Evolutionary conservation across 495 filamentous ascomycete species (phyloP).

Genomic region (Terfezia claveryi): DNA sequence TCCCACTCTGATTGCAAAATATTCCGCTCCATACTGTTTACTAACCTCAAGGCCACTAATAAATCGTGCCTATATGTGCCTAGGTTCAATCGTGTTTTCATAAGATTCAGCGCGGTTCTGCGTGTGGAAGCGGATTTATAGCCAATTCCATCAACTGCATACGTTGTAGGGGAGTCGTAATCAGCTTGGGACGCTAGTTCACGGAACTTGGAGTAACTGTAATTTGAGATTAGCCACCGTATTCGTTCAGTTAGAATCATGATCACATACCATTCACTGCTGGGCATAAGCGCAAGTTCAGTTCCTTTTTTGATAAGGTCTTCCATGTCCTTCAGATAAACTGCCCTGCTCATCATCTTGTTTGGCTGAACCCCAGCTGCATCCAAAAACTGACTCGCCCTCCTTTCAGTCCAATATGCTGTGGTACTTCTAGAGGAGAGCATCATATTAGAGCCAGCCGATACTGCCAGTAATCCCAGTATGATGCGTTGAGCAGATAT

Average conservation of each 20-base stretch:
- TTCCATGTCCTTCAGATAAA: slow-evolving; percentile 66
- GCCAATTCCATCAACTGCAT: slow-evolving; percentile 23
- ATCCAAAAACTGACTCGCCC: slow-evolving; percentile 55
- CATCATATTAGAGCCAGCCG: slow-evolving; percentile 44
- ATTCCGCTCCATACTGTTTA: slow-evolving; percentile 74
- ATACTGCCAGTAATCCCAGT: slow-evolving; percentile 40
- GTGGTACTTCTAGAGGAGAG: slow-evolving; percentile 44
- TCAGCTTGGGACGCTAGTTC: slow-evolving; percentile 31
- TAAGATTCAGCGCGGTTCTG: slow-evolving; percentile 41
- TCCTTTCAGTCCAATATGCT: slow-evolving; percentile 70
- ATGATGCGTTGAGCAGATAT: slow-evolving; percentile 55
- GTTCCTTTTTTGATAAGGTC: slow-evolving; percentile 33
- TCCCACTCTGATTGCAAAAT: slow-evolving; percentile 74
- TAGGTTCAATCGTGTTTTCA: slow-evolving; percentile 56
- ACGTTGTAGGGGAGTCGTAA: slow-evolving; percentile 25
- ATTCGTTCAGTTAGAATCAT: not conserved
- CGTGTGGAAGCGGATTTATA: slow-evolving; percentile 29
- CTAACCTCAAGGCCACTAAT: slow-evolving; percentile 67
- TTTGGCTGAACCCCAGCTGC: slow-evolving; percentile 60
- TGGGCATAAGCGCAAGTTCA: slow-evolving; percentile 15
- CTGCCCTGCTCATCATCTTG: slow-evolving; percentile 55
- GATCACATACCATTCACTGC: slow-evolving; percentile 19
- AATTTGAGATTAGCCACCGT: not conserved
- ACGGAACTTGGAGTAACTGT: slow-evolving; percentile 31
- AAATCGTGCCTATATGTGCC: slow-evolving; percentile 78